Evolutionary conservation across 1,284 basidiomycete genomes (phyloP).

Genomic region (Cutaneotrichosporon arboriforme): DNA sequence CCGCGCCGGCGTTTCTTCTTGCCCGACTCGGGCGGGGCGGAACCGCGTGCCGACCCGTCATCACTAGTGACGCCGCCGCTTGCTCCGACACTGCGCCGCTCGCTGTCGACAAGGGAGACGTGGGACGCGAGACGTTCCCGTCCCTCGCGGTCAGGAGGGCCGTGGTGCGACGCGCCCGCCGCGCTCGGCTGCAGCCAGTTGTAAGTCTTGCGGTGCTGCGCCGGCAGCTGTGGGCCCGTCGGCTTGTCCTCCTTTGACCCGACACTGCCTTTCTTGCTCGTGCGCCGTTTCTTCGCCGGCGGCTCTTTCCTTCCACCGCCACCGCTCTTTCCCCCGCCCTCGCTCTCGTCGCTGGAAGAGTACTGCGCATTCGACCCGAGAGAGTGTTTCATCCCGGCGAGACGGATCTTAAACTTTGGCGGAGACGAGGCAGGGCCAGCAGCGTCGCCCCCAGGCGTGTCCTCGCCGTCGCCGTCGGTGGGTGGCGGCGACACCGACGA

Average conservation of each 20-base stretch:
- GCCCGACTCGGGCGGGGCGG: background rate
- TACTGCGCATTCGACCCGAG: slow-evolving; percentile 22
- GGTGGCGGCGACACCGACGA: slow-evolving; percentile 1
- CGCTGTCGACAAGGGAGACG: slow-evolving; percentile 1
- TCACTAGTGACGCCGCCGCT: slow-evolving; percentile 1
- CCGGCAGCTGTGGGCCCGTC: slow-evolving; percentile 6
- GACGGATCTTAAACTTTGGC: slow-evolving; percentile 34
- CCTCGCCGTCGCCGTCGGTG: too few species aligned
- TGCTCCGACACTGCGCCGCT: too few species aligned
- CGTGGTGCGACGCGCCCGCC: slow-evolving; percentile 37
- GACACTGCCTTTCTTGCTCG: background rate
- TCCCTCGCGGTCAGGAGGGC: slow-evolving; percentile 30
- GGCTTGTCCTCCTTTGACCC: background rate
- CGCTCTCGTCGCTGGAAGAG: slow-evolving; percentile 30
- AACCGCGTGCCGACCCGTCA: slow-evolving; percentile 1
- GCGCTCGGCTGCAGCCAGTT: slow-evolving; percentile 39
- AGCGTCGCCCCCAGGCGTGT: too few species aligned
- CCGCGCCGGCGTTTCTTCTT: slow-evolving; percentile 18
- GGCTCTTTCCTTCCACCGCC: too few species aligned
- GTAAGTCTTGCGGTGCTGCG: slow-evolving; percentile 33
- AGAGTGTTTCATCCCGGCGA: slow-evolving; percentile 25
- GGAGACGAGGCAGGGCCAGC: slow-evolving; percentile 30
- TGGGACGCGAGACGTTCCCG: slow-evolving; percentile 1
- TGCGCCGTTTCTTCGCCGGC: slow-evolving; percentile 11
- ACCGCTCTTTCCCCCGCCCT: background rate